Evolutionary conservation across 768 basidiomycete species (phyloP), one percentile per base, ranked within the genome.

Genomic region (Podaxis carcinomalis): DNA sequence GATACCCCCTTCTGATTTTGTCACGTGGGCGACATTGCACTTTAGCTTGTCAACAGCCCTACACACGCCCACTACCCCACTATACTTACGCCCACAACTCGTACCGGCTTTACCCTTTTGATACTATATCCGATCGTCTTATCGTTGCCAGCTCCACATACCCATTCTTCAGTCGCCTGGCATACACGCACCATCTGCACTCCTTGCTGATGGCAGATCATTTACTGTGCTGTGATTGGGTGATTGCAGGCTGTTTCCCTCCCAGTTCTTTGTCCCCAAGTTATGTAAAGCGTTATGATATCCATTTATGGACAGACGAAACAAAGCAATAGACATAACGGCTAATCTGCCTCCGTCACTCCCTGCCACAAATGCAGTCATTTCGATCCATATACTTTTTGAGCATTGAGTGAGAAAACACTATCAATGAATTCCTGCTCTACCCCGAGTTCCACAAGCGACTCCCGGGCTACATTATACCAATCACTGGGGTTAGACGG

Each of bases 401-500:
- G 72, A 6, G 83, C 83, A 59, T 81, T 83, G 28, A 67, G 72
- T 63, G 69, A 77, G 69, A 94, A 94, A 46, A 94, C 84, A 25
- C 83, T 86, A 68, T 94, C 86, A 61, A 94, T 77, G 23, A 80
- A 84, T 36, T 86, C 85, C 71, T 91, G 90, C 55, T 93, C 92
- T 50, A 90, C 78, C 5, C 86, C 89, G 50, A 93, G 76, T 72
- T 93, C 92, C 27, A 89, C 84, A 61, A 93, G 80, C 1, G 86
- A 86, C 68, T 90, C 91, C 64, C 88, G 80, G 10, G 90, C 89
- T 57, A 93, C 82, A 65, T 86, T 87, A 66, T 92, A 94, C 92
- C 92, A 94, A 62, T 87, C 84, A 39, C 79, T 80, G 2, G 84
- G 80, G 51, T 77, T 78, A 3, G 83, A 83, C 25, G 75, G 67